Evolutionary conservation across 2,329 filamentous ascomycete species (phyloP), one percentile per base, ranked within the genome.

Genomic region (Karstenula rhodostoma): DNA sequence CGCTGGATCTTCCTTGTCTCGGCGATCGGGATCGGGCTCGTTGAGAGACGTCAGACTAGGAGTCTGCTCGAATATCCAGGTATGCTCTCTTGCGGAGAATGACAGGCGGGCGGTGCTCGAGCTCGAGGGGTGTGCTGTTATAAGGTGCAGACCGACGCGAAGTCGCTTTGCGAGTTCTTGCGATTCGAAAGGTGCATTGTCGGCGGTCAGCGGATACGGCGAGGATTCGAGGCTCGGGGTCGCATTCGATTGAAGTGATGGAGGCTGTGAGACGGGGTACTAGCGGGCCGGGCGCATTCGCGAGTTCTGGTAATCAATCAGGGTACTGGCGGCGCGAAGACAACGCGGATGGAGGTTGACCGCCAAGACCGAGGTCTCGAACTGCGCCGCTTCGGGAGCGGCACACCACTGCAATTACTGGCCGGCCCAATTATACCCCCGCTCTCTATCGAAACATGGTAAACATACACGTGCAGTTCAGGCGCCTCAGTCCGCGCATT

Each of bases 101-200:
- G 19, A 44, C 42, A n/a, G 15, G 47, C 48, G 12, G 49, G 35
- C 23, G 19, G 25, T 27, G 40, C 29, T 55, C 42, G 52, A 25
- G 29, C 29, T 46, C 42, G 52, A 27, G 52, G 56, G 22, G 17
- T 10, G n/a, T 17, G 37, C 56, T 44, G 56, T 37, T 52, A 52
- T 35, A 52, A 47, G 22, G 22, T 33, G 47, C 44, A 44, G 57
- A 59, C 51, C 51, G 57, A 56, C 51, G 51, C 56, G 47, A 47
- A 54, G 29, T 54, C 33, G 32, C 10, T 33, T 23, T 50, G 50
- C 32, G 35, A 33, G 44, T 46, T 23, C 43, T 37, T 19, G 52
- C 17, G 42, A 42, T 40, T 54, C 27, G 42, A 35, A 37, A 47
- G 23, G 42, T 19, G 37, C 52, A 55, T 55, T 46, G 52, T 55